A percentile compares a stretch with the other conserved stretches of the same genome.
These are phyloP conservation scores for Begonia fuchsioides DNA, from an alignment of 306 rosid genomes.

Conservation along the genomic window DNA sequence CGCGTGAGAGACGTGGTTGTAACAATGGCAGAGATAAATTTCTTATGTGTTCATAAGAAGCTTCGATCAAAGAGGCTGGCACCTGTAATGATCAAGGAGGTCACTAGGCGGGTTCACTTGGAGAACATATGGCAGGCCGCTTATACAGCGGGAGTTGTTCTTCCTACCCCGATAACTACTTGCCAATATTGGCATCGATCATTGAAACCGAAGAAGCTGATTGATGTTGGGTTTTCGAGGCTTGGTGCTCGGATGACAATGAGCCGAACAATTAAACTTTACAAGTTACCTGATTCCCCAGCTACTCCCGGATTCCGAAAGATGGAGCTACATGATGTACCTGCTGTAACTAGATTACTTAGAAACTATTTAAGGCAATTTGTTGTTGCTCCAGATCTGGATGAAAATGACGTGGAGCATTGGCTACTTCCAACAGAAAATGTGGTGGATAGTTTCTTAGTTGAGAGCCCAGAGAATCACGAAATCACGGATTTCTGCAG, in stretches of 20 bases:
- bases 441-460: slow-evolving; percentile 77
- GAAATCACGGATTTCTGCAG: slow-evolving; percentile 93
- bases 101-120: slow-evolving; percentile 90
- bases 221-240: slow-evolving; percentile 94
- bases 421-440: slow-evolving; percentile 83
- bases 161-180: slow-evolving; percentile 81
- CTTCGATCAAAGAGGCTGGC: slow-evolving; percentile 95
- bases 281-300: slow-evolving; percentile 74
- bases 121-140: slow-evolving; percentile 96
- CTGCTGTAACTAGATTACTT: slow-evolving; percentile 77
- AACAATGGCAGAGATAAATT: slow-evolving; percentile 85
- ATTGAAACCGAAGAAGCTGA: slow-evolving; percentile 82
- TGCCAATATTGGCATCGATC: slow-evolving; percentile 98
- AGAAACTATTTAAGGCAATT: slow-evolving; percentile 59
- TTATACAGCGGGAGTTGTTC: slow-evolving; percentile 89
- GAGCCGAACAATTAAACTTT: slow-evolving; percentile 89
- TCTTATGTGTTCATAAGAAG: slow-evolving; percentile 87
- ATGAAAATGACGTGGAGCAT: slow-evolving; percentile 83
- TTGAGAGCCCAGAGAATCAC: slow-evolving; percentile 75
- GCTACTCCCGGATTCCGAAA: slow-evolving; percentile 80
- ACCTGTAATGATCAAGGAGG: slow-evolving; percentile 98
- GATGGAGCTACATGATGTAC: slow-evolving; percentile 78
- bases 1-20: slow-evolving; percentile 57
- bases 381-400: slow-evolving; percentile 75
- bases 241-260: slow-evolving; percentile 97